These are phyloP conservation scores for Leishmania tropica DNA, from an alignment of 208 protist genomes.

Conservation along the genomic window DNA sequence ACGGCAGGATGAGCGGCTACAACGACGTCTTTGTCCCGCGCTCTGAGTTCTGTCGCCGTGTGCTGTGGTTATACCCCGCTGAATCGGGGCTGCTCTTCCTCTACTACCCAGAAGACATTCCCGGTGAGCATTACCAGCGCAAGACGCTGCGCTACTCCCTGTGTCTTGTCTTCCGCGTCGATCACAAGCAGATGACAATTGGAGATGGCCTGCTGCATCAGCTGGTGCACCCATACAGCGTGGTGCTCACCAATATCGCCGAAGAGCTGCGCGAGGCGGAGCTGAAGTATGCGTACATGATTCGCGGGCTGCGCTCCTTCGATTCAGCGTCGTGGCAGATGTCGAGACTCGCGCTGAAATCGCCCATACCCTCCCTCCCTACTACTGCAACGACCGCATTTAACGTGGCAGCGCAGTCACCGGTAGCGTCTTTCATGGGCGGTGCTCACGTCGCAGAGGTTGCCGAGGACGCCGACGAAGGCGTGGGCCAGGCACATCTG, in stretches of 20 bases:
- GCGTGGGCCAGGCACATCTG: not conserved
- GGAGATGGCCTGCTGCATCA: slow-evolving; percentile 48
- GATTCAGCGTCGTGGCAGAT: not conserved
- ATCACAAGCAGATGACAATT: slow-evolving; percentile 54
- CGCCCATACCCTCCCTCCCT: slow-evolving; percentile 1
- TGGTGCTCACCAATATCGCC: slow-evolving; percentile 74
- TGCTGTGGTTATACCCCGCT: slow-evolving; percentile 71
- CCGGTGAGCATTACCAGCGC: slow-evolving; percentile 78
- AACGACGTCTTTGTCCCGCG: slow-evolving; percentile 84
- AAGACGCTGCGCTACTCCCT: slow-evolving; percentile 87
- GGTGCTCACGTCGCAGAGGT: not conserved
- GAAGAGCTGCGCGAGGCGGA: slow-evolving; percentile 79
- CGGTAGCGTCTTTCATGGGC: not conserved
- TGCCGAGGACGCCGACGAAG: slow-evolving; percentile 2
- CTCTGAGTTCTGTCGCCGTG: slow-evolving; percentile 77
- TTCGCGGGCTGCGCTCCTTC: slow-evolving; percentile 41
- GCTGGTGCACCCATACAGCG: slow-evolving; percentile 72
- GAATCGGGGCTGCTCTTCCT: slow-evolving; percentile 74
- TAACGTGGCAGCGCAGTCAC: not conserved
- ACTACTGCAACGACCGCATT: not conserved
- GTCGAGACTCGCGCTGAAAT: not conserved
- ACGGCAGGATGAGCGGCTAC: slow-evolving; percentile 38
- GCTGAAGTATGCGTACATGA: slow-evolving; percentile 76
- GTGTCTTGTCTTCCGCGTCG: slow-evolving; percentile 74
- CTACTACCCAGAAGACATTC: slow-evolving; percentile 85